Evolutionary conservation across 805 yeast species (phyloP), one percentile per base, ranked within the genome.

Genomic region (Pichia eremophila): DNA sequence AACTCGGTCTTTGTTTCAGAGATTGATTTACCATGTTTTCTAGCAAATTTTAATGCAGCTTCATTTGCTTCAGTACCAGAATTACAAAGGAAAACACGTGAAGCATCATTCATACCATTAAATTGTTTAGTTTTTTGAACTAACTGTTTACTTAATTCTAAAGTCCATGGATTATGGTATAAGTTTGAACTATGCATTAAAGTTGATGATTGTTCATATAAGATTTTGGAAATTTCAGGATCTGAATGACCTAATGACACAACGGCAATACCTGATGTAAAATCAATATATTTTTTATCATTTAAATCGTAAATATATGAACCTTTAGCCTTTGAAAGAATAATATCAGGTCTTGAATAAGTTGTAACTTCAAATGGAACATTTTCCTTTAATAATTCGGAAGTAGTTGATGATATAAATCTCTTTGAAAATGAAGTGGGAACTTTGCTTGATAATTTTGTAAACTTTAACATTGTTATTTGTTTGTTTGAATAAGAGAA

Each of bases 221-320:
- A 63, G 51, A 93, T 77, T 46, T 83, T 69, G 8, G 95, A 76
- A 36, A 93, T 75, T 52, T 80, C 83, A 5, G 81, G 79, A 57
- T 93, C 76, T 27, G 89, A 71, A 61, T 93, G 98, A 3, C 99
- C 99, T 53, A 93, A 70, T 1, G 86, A 83, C n/a, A 96, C 91
- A 15, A 93, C 99, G 1, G 99, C 98, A 55, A 93, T 91, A 46
- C 99, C 99, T 2, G 97, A 89, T 1, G 91, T 82, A 66, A 93
- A 91, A 62, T 93, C 99, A 44, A 93, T 73, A 60, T 83, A 93
- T 61, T 83, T 75, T 38, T 78, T 73, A 51, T 84, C 83, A 57
- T 86, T 88, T 43, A 83, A 66, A 64, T 93, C 99, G 72, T 81
- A 89, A 46, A 93, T 63, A 46, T 72, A 71, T n/a, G 89, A 78